A percentile compares a stretch with the other conserved stretches of the same genome.
These are phyloP conservation scores for Cladophialophora bantiana DNA, from an alignment of 2,329 filamentous ascomycete species.

Conservation along the genomic window DNA sequence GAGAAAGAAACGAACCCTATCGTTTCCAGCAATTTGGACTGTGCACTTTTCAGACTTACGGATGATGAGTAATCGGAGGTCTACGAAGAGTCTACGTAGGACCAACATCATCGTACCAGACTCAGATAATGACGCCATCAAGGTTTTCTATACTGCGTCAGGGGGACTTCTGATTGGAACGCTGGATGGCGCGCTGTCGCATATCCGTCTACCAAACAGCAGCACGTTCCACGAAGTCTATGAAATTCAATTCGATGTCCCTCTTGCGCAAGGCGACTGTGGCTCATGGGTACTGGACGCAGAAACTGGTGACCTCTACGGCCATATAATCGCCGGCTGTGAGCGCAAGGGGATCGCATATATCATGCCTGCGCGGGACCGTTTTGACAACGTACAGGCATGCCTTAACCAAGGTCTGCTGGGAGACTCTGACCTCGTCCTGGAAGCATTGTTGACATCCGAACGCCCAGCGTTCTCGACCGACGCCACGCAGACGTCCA, in stretches of 20 bases:
- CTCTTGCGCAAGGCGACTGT: slow-evolving; percentile 17
- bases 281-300: slow-evolving; percentile 20
- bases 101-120: neutral
- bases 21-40: slow-evolving; percentile 5
- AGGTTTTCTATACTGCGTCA: neutral
- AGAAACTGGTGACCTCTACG: slow-evolving; percentile 11
- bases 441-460: neutral
- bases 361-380: slow-evolving; percentile 4
- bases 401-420: neutral
- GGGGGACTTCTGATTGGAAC: neutral
- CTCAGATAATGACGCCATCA: neutral
- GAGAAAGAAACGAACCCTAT: no score
- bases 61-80: neutral
- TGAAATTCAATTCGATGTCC: neutral
- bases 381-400: slow-evolving; percentile 1
- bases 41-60: slow-evolving; percentile 11
- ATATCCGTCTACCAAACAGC: slow-evolving; percentile 1
- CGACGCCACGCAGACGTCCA: no score
- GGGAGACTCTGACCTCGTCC: neutral
- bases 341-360: slow-evolving; percentile 1
- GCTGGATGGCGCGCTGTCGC: neutral
- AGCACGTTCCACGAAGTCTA: slow-evolving; percentile 11
- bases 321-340: slow-evolving; percentile 14
- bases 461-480: no score
- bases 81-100: neutral